Percentiles rank a stretch among this genome's conserved stretches.
Conservation (phyloP, 179 eudicot species). For the Vitellaria paradoxa region DNA sequence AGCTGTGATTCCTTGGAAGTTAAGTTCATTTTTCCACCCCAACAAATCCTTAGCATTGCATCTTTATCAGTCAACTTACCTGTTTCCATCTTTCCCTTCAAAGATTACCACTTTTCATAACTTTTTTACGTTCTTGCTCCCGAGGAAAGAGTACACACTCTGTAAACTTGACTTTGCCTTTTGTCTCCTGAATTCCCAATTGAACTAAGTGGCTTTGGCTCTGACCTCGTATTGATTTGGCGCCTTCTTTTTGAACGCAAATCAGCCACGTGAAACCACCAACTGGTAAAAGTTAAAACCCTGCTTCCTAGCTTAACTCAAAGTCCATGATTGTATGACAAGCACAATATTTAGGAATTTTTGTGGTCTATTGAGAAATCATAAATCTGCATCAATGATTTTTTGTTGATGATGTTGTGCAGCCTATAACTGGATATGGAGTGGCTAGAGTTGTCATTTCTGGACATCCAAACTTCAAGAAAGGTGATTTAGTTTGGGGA, state of each 20-base stretch:
- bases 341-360: background rate
- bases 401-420: constrained; percentile 2
- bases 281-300: background rate
- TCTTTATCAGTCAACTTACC: too few species aligned
- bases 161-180: constrained; percentile 9
- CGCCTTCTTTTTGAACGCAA: too few species aligned
- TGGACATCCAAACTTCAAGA: constrained; percentile 32
- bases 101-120: too few species aligned
- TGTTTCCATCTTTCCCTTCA: too few species aligned
- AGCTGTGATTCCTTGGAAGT: too few species aligned
- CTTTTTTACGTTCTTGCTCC: too few species aligned
- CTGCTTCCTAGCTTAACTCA: background rate
- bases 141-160: too few species aligned
- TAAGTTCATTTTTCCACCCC: too few species aligned
- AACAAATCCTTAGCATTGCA: too few species aligned
- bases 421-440: constrained; percentile 41
- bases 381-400: background rate
- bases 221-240: too few species aligned
- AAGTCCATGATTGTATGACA: too few species aligned
- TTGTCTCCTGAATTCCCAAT: constrained; percentile 30
- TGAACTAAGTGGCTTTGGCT: background rate
- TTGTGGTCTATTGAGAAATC: background rate
- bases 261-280: background rate
- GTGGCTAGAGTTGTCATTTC: constrained; percentile 45
- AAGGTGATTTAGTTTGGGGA: constrained; percentile 27